phyloP scores from a whole-genome alignment of 257 asterid species.

The Thymus mandschuricus region DNA sequence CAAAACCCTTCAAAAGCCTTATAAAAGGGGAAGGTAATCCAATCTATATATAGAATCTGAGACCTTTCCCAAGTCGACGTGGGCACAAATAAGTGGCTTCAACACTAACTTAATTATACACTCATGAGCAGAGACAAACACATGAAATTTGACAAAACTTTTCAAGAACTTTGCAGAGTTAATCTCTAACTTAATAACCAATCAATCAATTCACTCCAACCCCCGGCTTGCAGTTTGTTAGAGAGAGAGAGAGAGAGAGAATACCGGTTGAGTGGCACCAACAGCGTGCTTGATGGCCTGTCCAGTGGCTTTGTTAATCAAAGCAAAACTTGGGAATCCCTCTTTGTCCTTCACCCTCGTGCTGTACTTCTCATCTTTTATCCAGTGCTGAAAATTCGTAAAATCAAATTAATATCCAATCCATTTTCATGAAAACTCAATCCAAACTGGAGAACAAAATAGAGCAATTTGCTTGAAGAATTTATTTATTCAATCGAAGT shows the following conservation, averaged over 20 bases:
- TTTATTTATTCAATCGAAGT: too few species aligned
- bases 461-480: too few species aligned
- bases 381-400: slow-evolving; percentile 60
- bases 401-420: not conserved
- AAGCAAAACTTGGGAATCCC: slow-evolving; percentile 72
- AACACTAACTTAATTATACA: too few species aligned
- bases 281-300: slow-evolving; percentile 67
- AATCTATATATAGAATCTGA: too few species aligned
- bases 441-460: not conserved
- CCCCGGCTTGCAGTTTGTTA: not conserved
- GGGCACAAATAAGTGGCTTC: too few species aligned
- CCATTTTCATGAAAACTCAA: not conserved
- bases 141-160: not conserved
- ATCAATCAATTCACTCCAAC: not conserved
- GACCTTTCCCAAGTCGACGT: too few species aligned
- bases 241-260: slow-evolving; percentile 24
- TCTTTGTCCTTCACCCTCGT: slow-evolving; percentile 73
- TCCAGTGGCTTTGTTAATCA: slow-evolving; percentile 69
- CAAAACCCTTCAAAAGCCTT: too few species aligned
- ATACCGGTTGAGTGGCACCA: slow-evolving; percentile 56
- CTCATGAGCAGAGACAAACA: not conserved
- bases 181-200: not conserved
- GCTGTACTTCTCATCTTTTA: slow-evolving; percentile 66
- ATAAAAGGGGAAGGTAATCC: too few species aligned
- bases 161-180: not conserved